Evolutionary conservation across 495 filamentous ascomycete genomes (phyloP).

Genomic region (Neurospora tetrasperma): DNA sequence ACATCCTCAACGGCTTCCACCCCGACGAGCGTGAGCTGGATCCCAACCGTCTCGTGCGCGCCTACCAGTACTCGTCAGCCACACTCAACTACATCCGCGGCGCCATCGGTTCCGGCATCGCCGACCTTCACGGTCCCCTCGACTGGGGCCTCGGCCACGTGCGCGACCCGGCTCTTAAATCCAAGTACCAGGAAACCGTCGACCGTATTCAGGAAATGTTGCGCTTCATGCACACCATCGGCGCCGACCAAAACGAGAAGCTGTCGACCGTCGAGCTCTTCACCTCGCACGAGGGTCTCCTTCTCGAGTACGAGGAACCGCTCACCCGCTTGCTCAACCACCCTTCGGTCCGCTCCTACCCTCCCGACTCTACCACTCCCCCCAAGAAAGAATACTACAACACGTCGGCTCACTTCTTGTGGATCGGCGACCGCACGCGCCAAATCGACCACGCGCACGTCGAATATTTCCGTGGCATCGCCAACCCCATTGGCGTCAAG

Average conservation of each 20-base stretch:
- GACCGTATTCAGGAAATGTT: constrained; percentile 80
- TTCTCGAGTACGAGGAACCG: constrained; percentile 88
- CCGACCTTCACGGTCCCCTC: constrained; percentile 84
- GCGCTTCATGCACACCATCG: constrained; percentile 90
- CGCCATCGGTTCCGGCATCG: constrained; percentile 76
- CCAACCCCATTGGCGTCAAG: constrained; percentile 94
- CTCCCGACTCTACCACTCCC: constrained; percentile 10
- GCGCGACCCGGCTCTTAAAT: constrained; percentile 66
- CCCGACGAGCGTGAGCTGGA: constrained; percentile 63
- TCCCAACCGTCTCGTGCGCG: constrained; percentile 71
- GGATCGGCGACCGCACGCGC: constrained; percentile 94
- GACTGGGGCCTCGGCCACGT: constrained; percentile 97
- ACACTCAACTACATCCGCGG: constrained; percentile 88
- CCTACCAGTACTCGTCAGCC: constrained; percentile 90
- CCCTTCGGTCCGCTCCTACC: constrained; percentile 29
- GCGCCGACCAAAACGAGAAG: constrained; percentile 73
- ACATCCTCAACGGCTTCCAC: constrained; percentile 87
- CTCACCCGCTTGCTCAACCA: constrained; percentile 67
- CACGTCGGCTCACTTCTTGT: constrained; percentile 94
- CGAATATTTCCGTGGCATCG: constrained; percentile 92
- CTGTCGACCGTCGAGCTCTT: constrained; percentile 91
- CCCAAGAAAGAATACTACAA: constrained; percentile 55
- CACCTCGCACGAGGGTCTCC: constrained; percentile 89
- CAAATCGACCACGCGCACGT: constrained; percentile 88
- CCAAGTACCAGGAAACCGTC: constrained; percentile 75